phyloP scores from a whole-genome alignment of 1,284 basidiomycete species.

The Anthracocystis setariae region DNA sequence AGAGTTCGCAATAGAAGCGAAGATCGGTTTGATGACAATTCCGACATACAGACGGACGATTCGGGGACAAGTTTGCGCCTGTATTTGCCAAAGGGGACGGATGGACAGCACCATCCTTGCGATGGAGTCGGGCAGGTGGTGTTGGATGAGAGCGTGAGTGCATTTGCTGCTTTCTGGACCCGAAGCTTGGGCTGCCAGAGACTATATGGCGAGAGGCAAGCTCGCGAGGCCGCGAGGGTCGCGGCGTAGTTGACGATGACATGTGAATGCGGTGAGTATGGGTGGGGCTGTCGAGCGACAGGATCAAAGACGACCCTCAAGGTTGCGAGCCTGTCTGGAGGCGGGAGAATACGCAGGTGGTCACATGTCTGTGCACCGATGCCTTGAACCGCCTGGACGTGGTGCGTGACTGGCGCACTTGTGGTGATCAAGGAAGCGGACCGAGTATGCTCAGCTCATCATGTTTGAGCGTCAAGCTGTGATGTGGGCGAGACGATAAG shows the following conservation, averaged over 20 bases:
- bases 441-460: neutral
- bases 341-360: neutral
- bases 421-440: no score
- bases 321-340: conserved; percentile 4
- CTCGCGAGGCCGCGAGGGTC: conserved; percentile 17
- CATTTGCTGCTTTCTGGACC: conserved; percentile 1
- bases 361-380: neutral
- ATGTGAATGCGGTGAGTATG: neutral
- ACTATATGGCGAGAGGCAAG: conserved; percentile 29
- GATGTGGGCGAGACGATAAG: neutral
- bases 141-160: conserved; percentile 6
- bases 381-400: no score
- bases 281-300: neutral
- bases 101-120: conserved; percentile 22
- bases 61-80: neutral
- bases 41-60: conserved; percentile 17
- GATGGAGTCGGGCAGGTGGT: conserved; percentile 15
- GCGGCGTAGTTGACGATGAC: conserved; percentile 8
- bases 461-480: neutral
- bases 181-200: conserved; percentile 6
- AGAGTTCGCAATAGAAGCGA: conserved; percentile 48
- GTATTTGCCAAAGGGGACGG: neutral
- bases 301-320: neutral
- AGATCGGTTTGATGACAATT: conserved; percentile 43
- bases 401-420: no score